These are phyloP conservation scores for Phlyctochytrium arcticum DNA, from an alignment of 192 early-diverging fungal genomes.

Conservation along the genomic window DNA sequence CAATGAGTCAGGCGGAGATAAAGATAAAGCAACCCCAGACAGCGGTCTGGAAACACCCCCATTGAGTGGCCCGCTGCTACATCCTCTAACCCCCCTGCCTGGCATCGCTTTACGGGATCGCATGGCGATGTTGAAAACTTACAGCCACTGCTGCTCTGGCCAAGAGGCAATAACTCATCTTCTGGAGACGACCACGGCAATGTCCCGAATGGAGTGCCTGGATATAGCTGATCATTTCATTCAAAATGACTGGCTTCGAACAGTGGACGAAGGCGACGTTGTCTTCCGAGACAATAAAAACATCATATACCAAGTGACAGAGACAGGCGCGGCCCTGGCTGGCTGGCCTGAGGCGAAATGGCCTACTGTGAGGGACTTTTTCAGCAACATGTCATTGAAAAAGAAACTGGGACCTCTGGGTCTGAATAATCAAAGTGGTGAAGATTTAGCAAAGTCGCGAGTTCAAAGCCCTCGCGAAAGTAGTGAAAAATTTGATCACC, in stretches of 20 bases:
- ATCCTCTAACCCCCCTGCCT: not conserved
- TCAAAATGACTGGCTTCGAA: constrained; percentile 21
- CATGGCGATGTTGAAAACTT: constrained; percentile 20
- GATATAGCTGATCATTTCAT: constrained; percentile 23
- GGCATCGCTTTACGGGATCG: constrained; percentile 25
- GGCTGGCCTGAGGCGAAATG: constrained; percentile 25
- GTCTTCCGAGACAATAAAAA: constrained; percentile 17
- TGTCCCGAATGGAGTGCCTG: constrained; percentile 25
- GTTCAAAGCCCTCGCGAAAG: constrained; percentile 9
- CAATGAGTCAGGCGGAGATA: constrained; percentile 1
- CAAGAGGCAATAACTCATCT: constrained; percentile 28
- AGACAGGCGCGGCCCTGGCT: constrained; percentile 8
- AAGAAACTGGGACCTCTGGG: not conserved
- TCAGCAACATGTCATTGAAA: not conserved
- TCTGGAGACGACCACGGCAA: constrained; percentile 14
- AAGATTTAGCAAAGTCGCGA: not conserved
- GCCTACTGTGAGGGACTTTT: constrained; percentile 8
- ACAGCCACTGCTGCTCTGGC: constrained; percentile 33
- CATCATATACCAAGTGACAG: constrained; percentile 31
- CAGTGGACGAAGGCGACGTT: not conserved
- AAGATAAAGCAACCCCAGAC: not conserved
- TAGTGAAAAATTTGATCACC: constrained; percentile 14
- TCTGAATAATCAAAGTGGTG: not conserved
- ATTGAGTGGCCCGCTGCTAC: not conserved
- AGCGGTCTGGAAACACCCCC: not conserved